Evolutionary conservation across 495 filamentous ascomycete species (phyloP), one percentile per base, ranked within the genome.

Genomic region (Lophium mytilinum): DNA sequence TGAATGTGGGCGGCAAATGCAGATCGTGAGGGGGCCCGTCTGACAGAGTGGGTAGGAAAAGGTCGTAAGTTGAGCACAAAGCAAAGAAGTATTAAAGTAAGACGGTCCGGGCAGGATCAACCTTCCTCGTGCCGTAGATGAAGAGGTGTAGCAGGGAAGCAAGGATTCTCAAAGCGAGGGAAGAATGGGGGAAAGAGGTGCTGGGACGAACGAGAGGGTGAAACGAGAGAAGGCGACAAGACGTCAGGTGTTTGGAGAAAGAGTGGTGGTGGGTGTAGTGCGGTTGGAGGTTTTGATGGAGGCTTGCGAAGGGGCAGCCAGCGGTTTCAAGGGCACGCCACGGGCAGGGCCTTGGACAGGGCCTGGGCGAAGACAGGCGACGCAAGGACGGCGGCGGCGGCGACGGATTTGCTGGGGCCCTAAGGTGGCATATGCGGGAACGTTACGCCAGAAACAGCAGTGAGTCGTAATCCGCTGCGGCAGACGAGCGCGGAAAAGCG

Each of bases 101-200:
- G 19, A 50, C 53, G 46, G 37, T 37, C 48, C 57, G 51, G 50
- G 57, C 57, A 61, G 62, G 62, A 60, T 64, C 62, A 64, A 64
- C 62, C 62, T 64, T 57, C 50, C n/a, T 60, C 56, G 61, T 51
- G 57, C 57, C 62, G 53, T 19, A 8, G 45, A 48, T 24, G 45
- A 48, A 48, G 14, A 21, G 39, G 17, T 8, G 15, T 11, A 48
- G 45, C 9, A 9, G 12, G 21, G 21, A 24, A 48, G 33, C 45
- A 48, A 48, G 45, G 45, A 48, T 48, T 1, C 3, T 0, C 14
- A 24, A 24, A 19, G 24, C 24, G 24, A 30, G 24, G 6, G 45
- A 48, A 48, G 45, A 45, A 45, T 7, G 9, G 7, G 45, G 15
- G 43, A 30, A 48, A 48, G 17, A 10, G 7, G 14, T 7, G 2